phyloP scores from a whole-genome alignment of 257 asterid genomes.

The Apocynum venetum region DNA sequence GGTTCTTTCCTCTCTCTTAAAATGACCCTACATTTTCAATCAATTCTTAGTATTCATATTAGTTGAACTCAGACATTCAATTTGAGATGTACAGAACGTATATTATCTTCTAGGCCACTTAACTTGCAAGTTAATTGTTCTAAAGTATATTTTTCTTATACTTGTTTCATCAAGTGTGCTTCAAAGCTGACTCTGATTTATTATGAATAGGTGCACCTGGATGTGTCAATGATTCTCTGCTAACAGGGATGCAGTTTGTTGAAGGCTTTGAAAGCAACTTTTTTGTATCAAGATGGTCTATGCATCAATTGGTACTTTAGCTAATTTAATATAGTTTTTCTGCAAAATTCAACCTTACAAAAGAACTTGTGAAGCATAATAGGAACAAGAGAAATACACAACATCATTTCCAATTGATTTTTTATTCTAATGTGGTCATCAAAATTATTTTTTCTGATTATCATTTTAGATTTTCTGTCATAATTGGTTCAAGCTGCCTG shows the following conservation, averaged over 20 bases:
- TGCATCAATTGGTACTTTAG: constrained; percentile 81
- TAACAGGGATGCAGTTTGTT: constrained; percentile 83
- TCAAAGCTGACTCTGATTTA: constrained; percentile 5
- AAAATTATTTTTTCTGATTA: background rate
- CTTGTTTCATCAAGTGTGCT: constrained; percentile 5
- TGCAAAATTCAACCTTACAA: background rate
- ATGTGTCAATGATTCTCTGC: constrained; percentile 64
- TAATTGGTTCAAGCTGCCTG: background rate
- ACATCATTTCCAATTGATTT: background rate
- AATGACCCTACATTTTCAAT: background rate
- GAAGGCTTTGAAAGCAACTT: constrained; percentile 82
- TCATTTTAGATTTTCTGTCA: background rate
- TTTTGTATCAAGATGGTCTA: constrained; percentile 84
- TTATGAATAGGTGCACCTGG: constrained; percentile 75
- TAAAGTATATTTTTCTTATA: background rate
- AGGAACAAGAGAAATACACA: background rate
- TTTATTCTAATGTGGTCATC: background rate
- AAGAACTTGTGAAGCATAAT: background rate
- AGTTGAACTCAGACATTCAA: background rate
- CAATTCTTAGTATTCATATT: background rate
- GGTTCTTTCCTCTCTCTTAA: too few species aligned
- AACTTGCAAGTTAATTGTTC: background rate
- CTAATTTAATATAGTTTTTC: constrained; percentile 6
- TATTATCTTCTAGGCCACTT: background rate
- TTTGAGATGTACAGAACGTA: background rate